Base-by-base conservation (phyloP, 345 rosid species). In the Corymbia maculata region DNA sequence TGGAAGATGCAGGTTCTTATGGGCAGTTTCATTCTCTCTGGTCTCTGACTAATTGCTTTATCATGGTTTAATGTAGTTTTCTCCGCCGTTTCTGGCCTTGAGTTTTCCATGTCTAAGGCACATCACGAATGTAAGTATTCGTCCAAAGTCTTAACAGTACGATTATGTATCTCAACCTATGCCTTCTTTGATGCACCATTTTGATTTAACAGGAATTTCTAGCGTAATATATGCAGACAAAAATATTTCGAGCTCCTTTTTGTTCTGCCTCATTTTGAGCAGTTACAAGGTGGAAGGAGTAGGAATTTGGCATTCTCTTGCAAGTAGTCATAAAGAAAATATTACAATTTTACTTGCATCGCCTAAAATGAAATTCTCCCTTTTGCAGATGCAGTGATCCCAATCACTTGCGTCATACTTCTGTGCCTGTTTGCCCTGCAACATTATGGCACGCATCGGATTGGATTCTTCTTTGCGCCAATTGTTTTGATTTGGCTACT, bases 1-100 rank as follows among this genome's bases (percentile, higher is more conserved):
- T 21, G 84, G 44, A 75, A 75, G 84, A 75, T 19, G 24, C n/a
- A 59, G n/a, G 30, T 59, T 59, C 66, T 26, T 59, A 59, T 45
- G 45, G 88, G n/a, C 21, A 50, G 45, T 49, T 49, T 80, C 79
- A n/a, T 52, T 79, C 51, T 47, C 86, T 88, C 44, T 51, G 13
- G 26, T 64, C 42, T 85, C 26, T 52, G 61, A 51, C 61, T 28
- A 52, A 26, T 50, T 61, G 79, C 66, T 87, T 86, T 86, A 85
- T 42, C 12, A 26, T 75, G 88, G 86, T 79, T 51, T 64, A 51
- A 8, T 91, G 90, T 88, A 97, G 99, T 97, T 88, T 97, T 97
- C 93, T 94, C 99, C 88, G 99, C 99, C 17, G 99, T 97, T 68
- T 97, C 99, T 86, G 99, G 99, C 87, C 98, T 97, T 17, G 99